phyloP scores from a whole-genome alignment of 768 basidiomycete genomes.

The Rubroboletus pulcherrimus region DNA sequence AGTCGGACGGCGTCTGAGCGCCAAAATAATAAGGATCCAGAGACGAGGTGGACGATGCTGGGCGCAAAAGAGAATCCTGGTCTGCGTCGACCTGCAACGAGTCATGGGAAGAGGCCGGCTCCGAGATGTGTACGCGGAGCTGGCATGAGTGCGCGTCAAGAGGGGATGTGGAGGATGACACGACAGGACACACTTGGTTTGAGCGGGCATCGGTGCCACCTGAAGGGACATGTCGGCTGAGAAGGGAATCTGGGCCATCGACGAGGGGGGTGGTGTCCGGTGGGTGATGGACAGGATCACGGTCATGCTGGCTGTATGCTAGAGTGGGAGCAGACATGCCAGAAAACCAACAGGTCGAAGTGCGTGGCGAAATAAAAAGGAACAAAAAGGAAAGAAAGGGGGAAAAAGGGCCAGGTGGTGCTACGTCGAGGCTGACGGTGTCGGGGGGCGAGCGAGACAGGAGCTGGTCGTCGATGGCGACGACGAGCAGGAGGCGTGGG shows the following conservation, averaged over 20 bases:
- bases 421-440: neutral
- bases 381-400: conserved; percentile 24
- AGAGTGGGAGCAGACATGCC: conserved; percentile 39
- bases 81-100: conserved; percentile 42
- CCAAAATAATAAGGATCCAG: conserved; percentile 90
- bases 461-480: conserved; percentile 30
- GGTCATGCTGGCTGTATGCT: conserved; percentile 39
- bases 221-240: conserved; percentile 29
- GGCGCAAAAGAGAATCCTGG: conserved; percentile 49
- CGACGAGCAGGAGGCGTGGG: conserved; percentile 32
- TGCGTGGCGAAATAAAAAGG: neutral
- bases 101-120: conserved; percentile 32
- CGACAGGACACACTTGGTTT: conserved; percentile 11
- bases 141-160: conserved; percentile 23
- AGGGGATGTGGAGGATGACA: neutral
- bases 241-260: conserved; percentile 37
- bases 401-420: neutral
- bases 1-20: conserved; percentile 62
- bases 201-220: conserved; percentile 2
- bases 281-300: conserved; percentile 23
- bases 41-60: conserved; percentile 73
- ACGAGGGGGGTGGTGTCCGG: conserved; percentile 51
- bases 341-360: conserved; percentile 3
- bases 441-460: conserved; percentile 28
- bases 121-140: conserved; percentile 49